A percentile compares a stretch with the other conserved stretches of the same genome.
Conservation (phyloP, 768 basidiomycete genomes). For the Russula foetens region DNA sequence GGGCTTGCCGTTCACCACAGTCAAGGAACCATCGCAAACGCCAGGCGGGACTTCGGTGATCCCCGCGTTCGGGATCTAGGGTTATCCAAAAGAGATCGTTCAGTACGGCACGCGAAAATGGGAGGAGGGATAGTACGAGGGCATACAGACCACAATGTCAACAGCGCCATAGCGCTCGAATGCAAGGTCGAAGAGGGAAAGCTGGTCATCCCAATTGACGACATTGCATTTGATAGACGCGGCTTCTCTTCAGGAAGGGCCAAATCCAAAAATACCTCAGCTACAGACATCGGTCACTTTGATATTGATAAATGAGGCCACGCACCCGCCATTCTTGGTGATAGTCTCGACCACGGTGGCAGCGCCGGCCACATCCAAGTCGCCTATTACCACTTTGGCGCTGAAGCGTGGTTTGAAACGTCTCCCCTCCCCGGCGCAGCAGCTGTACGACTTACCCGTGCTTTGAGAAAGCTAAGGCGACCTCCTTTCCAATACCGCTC, state of each 20-base stretch:
- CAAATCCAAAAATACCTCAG: not conserved
- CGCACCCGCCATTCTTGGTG: slow-evolving; percentile 19
- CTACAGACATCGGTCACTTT: too few relatives aligned
- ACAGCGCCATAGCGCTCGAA: slow-evolving; percentile 23
- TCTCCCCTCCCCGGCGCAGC: not conserved
- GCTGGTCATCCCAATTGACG: slow-evolving; percentile 23
- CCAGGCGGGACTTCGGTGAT: not conserved
- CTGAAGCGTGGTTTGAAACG: not conserved
- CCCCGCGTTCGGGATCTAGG: slow-evolving; percentile 22
- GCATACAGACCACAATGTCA: slow-evolving; percentile 26
- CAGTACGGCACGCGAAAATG: not conserved
- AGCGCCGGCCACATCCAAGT: slow-evolving; percentile 4
- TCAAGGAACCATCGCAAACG: slow-evolving; percentile 5
- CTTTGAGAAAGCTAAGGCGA: slow-evolving; percentile 21
- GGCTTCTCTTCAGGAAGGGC: slow-evolving; percentile 10
- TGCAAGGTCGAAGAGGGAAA: slow-evolving; percentile 27
- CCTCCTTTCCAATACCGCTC: slow-evolving; percentile 24
- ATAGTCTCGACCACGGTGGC: slow-evolving; percentile 11
- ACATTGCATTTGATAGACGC: slow-evolving; percentile 19
- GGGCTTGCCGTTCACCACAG: slow-evolving; percentile 23
- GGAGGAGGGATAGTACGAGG: not conserved
- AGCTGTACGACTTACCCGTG: slow-evolving; percentile 16
- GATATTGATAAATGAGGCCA: not conserved
- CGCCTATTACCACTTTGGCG: slow-evolving; percentile 19
- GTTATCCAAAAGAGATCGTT: not conserved